A percentile compares a stretch with the other conserved stretches of the same genome.
These are phyloP conservation scores for Claviceps arundinis DNA, from an alignment of 2,329 filamentous ascomycete genomes.

Conservation along the genomic window DNA sequence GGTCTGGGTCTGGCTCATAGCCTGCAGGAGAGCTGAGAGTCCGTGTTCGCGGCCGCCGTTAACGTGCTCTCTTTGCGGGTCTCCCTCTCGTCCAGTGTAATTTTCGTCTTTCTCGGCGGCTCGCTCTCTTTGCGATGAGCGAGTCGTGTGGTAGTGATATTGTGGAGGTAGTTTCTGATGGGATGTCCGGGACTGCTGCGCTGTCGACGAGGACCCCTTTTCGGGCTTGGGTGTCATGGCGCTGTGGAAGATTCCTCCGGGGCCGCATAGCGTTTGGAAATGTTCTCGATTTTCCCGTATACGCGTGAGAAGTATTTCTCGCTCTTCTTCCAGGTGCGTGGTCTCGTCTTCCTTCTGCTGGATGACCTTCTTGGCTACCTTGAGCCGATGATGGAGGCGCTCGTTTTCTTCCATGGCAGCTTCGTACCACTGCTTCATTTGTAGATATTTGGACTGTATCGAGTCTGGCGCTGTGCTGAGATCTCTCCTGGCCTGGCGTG, in stretches of 20 bases:
- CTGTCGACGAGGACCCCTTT: conserved; percentile 18
- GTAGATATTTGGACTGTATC: conserved; percentile 39
- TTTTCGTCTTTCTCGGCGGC: neutral
- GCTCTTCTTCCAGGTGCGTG: conserved; percentile 57
- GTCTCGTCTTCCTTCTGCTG: conserved; percentile 66
- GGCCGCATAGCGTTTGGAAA: conserved; percentile 64
- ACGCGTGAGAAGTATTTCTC: conserved; percentile 62
- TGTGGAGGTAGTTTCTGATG: neutral
- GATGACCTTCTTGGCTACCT: conserved; percentile 65
- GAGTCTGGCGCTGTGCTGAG: conserved; percentile 38
- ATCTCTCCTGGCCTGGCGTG: conserved; percentile 45
- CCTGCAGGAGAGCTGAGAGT: conserved; percentile 70
- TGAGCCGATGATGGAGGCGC: conserved; percentile 48
- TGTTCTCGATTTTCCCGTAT: conserved; percentile 86
- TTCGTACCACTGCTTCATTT: conserved; percentile 55
- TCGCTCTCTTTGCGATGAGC: conserved; percentile 11
- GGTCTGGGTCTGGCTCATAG: conserved; percentile 63
- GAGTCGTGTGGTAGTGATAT: conserved; percentile 31
- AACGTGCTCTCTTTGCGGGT: conserved; percentile 15
- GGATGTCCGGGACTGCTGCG: conserved; percentile 31
- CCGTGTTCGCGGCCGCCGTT: conserved; percentile 32
- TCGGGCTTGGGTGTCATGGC: conserved; percentile 46
- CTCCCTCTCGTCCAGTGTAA: neutral
- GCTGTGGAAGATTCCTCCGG: conserved; percentile 53
- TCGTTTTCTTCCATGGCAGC: conserved; percentile 53